Evolutionary conservation across 2,329 filamentous ascomycete species (phyloP).

Genomic region (Aspergillus thermomutatus): DNA sequence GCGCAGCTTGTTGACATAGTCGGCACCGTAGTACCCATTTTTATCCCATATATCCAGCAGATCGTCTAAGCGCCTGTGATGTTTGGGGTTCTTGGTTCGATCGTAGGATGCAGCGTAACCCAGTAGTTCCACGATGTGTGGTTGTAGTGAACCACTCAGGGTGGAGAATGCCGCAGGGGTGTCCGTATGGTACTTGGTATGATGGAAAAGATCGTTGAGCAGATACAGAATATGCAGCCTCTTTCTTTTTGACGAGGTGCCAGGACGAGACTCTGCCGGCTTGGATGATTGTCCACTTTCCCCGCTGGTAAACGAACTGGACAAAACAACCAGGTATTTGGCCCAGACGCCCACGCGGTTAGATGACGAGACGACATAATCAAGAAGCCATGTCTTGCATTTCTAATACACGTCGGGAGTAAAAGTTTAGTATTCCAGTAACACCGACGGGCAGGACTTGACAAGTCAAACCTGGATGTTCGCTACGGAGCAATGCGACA

Average conservation of each 20-base stretch:
- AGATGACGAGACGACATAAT: constrained; percentile 65
- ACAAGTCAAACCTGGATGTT: constrained; percentile 81
- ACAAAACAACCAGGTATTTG: constrained; percentile 71
- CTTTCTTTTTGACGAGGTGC: constrained; percentile 61
- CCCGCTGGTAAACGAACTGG: constrained; percentile 53
- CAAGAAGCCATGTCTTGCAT: constrained; percentile 82
- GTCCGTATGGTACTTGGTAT: constrained; percentile 55
- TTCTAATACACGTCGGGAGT: constrained; percentile 53
- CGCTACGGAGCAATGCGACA: constrained; percentile 69
- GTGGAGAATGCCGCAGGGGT: constrained; percentile 40
- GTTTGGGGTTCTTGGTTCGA: constrained; percentile 61
- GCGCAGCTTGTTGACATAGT: constrained; percentile 57
- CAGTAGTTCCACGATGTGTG: constrained; percentile 61
- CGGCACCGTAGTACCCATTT: constrained; percentile 57
- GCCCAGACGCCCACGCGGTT: constrained; percentile 65
- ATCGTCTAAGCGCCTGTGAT: constrained; percentile 61
- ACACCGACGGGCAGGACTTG: constrained; percentile 25
- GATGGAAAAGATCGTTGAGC: constrained; percentile 73
- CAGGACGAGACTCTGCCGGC: background rate
- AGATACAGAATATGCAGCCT: constrained; percentile 75
- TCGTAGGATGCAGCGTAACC: constrained; percentile 51
- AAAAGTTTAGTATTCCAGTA: constrained; percentile 35
- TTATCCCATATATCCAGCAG: constrained; percentile 70
- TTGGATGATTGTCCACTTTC: constrained; percentile 25
- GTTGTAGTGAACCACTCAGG: constrained; percentile 57